Evolutionary conservation across 768 basidiomycete genomes (phyloP).

Genomic region (Leccinum barrowsii): DNA sequence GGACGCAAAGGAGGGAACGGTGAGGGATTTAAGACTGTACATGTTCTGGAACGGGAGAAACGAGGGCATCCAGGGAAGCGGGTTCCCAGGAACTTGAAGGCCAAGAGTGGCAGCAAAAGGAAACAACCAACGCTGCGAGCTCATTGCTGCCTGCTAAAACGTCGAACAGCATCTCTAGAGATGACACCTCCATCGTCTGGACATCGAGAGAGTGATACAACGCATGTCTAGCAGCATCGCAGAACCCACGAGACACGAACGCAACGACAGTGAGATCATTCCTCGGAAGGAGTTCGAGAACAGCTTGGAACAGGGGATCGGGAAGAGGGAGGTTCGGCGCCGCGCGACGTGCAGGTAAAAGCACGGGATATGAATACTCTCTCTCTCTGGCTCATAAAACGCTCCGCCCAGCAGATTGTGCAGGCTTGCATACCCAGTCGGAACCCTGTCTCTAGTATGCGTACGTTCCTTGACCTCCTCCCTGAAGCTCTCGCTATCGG

Average conservation of each 20-base stretch:
- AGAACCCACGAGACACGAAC: constrained; percentile 23
- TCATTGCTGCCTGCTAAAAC: constrained; percentile 17
- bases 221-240: constrained; percentile 17
- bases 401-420: constrained; percentile 19
- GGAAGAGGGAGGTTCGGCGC: constrained; percentile 11
- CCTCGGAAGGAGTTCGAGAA: constrained; percentile 22
- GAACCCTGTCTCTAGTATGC: background rate
- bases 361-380: background rate
- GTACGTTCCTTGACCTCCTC: background rate
- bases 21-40: constrained; percentile 27
- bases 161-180: constrained; percentile 15
- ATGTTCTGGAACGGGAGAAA: constrained; percentile 26
- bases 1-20: constrained; percentile 24
- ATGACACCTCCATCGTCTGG: constrained; percentile 9
- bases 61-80: constrained; percentile 3
- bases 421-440: constrained; percentile 13
- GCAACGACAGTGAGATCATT: constrained; percentile 20
- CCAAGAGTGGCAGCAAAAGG: constrained; percentile 25
- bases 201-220: constrained; percentile 25
- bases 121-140: constrained; percentile 25
- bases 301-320: constrained; percentile 14
- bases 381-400: constrained; percentile 1
- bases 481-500: constrained; percentile 6
- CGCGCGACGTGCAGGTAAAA: background rate
- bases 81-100: constrained; percentile 10